phyloP scores from a whole-genome alignment of 73 alveolate genomes.

The Symbiodinium natans region DNA sequence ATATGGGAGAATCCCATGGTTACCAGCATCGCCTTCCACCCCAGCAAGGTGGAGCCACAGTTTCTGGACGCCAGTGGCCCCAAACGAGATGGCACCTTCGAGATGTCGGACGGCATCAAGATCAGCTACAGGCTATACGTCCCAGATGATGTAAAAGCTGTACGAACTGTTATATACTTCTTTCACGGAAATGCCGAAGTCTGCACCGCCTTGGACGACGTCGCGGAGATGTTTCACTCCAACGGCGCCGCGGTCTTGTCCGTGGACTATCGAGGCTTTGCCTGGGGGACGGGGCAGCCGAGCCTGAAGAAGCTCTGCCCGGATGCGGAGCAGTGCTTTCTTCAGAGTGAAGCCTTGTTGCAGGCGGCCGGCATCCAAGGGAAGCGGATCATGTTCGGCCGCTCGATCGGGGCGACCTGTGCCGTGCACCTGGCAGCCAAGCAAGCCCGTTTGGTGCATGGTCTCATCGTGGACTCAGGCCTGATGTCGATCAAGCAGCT shows the following conservation, averaged over 20 bases:
- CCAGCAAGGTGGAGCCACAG: conserved; percentile 60
- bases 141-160: background rate
- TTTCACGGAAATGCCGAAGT: conserved; percentile 88
- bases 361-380: conserved; percentile 26
- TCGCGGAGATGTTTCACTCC: conserved; percentile 73
- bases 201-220: conserved; percentile 80
- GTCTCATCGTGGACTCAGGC: conserved; percentile 22
- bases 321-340: conserved; percentile 66
- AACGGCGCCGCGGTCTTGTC: conserved; percentile 46
- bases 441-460: background rate
- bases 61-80: conserved; percentile 89
- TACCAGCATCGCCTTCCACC: conserved; percentile 75
- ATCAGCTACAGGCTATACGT: background rate
- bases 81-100: conserved; percentile 62
- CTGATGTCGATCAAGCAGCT: conserved; percentile 89
- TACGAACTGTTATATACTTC: background rate
- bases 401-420: conserved; percentile 87
- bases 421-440: conserved; percentile 72
- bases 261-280: conserved; percentile 42
- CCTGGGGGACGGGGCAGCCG: conserved; percentile 92
- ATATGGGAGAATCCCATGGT: conserved; percentile 90
- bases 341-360: conserved; percentile 22
- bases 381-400: conserved; percentile 23
- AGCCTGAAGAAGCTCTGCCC: conserved; percentile 41
- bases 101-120: conserved; percentile 68